These are phyloP conservation scores for Trichoderma sp. DNA, from an alignment of 2,329 filamentous ascomycete species.

Conservation along the genomic window DNA sequence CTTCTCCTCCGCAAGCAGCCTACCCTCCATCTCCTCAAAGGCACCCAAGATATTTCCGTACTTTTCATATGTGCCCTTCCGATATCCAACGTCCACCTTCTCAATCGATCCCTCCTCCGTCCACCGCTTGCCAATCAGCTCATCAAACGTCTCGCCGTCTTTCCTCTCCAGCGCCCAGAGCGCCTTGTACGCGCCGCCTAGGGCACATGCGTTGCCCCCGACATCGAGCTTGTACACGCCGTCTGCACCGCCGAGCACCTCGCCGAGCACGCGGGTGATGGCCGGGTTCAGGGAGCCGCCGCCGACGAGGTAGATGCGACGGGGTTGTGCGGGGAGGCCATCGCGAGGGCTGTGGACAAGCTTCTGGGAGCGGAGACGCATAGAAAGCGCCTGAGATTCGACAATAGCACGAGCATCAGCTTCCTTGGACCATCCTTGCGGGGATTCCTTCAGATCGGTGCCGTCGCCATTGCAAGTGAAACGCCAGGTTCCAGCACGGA, in stretches of 20 bases:
- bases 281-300: constrained; percentile 87
- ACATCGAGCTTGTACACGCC: constrained; percentile 93
- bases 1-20: constrained; percentile 49
- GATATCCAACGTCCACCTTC: constrained; percentile 79
- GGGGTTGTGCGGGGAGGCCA: constrained; percentile 73
- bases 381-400: constrained; percentile 90
- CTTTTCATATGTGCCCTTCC: constrained; percentile 66
- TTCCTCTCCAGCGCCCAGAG: constrained; percentile 81
- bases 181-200: constrained; percentile 94
- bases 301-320: constrained; percentile 89
- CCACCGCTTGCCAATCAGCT: constrained; percentile 81
- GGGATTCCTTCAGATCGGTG: constrained; percentile 42
- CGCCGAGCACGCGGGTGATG: constrained; percentile 78
- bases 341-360: constrained; percentile 60
- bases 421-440: constrained; percentile 43
- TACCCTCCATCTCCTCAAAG: constrained; percentile 72
- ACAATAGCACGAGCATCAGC: constrained; percentile 84
- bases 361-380: constrained; percentile 77
- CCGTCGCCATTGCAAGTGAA: constrained; percentile 62
- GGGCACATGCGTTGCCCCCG: constrained; percentile 88
- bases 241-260: constrained; percentile 83
- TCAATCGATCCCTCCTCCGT: constrained; percentile 78
- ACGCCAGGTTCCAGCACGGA: constrained; percentile 81
- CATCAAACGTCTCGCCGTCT: constrained; percentile 75
- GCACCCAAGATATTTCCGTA: constrained; percentile 76